Percentiles rank a stretch among this genome's conserved stretches.
These are phyloP conservation scores for Westerdykella sp. DNA, from an alignment of 2,329 filamentous ascomycete species.

Conservation along the genomic window DNA sequence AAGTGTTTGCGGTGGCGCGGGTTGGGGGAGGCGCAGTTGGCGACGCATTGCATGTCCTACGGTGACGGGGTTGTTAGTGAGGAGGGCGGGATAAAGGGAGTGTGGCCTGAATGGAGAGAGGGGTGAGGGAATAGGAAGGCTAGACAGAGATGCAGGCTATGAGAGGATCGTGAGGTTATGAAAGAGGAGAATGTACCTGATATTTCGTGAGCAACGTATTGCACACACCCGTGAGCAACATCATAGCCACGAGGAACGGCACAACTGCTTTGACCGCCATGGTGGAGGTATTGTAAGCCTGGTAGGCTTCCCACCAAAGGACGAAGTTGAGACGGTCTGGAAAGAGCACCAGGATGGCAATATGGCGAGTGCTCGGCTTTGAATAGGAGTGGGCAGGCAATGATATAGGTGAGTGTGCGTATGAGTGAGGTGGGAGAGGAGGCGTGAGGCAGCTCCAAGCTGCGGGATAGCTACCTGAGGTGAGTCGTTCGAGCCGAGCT, in stretches of 20 bases:
- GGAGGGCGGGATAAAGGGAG: background rate
- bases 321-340: background rate
- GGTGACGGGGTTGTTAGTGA: slow-evolving; percentile 13
- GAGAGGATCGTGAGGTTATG: background rate
- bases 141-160: background rate
- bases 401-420: too few species aligned
- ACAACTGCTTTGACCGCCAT: slow-evolving; percentile 71
- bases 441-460: too few species aligned
- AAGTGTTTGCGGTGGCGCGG: slow-evolving; percentile 65
- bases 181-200: slow-evolving; percentile 54
- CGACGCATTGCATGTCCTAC: slow-evolving; percentile 93
- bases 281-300: slow-evolving; percentile 7
- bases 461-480: too few species aligned
- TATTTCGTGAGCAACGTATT: slow-evolving; percentile 97
- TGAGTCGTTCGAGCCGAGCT: too few species aligned
- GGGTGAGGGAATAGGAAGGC: background rate
- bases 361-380: too few species aligned
- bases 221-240: slow-evolving; percentile 91
- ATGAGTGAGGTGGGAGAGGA: too few species aligned
- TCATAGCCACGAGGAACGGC: slow-evolving; percentile 86
- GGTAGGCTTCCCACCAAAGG: background rate
- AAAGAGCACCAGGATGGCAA: too few species aligned
- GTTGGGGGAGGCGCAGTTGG: slow-evolving; percentile 70
- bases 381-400: too few species aligned
- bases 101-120: too few species aligned